A percentile compares a stretch with the other conserved stretches of the same genome.
phyloP scores from a whole-genome alignment of 1,139 yeast species.

The Blastobotrys ciferrii region DNA sequence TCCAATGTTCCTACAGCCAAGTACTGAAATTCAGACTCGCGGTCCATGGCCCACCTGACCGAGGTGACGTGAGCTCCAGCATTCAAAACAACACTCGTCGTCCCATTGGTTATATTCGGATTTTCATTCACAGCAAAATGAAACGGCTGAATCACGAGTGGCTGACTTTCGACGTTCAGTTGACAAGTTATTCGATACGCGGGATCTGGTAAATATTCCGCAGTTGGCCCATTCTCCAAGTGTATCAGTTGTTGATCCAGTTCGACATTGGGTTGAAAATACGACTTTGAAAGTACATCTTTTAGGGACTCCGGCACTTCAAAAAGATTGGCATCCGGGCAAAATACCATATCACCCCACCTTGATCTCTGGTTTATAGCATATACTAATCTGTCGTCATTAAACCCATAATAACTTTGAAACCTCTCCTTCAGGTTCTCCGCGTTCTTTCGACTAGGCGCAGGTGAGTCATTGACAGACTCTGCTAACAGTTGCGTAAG shows the following conservation, averaged over 20 bases:
- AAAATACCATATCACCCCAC: conserved; percentile 24
- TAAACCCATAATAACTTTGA: conserved; percentile 24
- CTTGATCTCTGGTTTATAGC: conserved; percentile 23
- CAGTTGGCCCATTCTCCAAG: not conserved
- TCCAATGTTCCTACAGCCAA: conserved; percentile 57
- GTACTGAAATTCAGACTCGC: conserved; percentile 37
- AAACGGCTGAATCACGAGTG: not conserved
- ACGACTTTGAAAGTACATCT: conserved; percentile 9
- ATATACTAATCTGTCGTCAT: conserved; percentile 18
- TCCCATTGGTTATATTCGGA: conserved; percentile 1
- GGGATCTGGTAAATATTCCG: not conserved
- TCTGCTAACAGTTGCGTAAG: conserved; percentile 8
- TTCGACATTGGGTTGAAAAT: conserved; percentile 6
- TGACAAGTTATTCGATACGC: not conserved
- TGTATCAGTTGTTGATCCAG: not conserved
- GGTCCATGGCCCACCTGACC: conserved; percentile 34
- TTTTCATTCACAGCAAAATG: not conserved
- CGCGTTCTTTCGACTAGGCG: conserved; percentile 8
- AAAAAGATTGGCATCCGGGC: conserved; percentile 23
- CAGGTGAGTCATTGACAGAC: not conserved
- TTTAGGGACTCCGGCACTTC: conserved; percentile 6
- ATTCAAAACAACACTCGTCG: conserved; percentile 25
- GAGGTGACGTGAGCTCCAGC: conserved; percentile 31
- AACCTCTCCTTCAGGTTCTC: conserved; percentile 26
- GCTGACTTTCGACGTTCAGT: conserved; percentile 5